Evolutionary conservation across 73 alveolate genomes (phyloP).

Genomic region (Stentor roeselii): DNA sequence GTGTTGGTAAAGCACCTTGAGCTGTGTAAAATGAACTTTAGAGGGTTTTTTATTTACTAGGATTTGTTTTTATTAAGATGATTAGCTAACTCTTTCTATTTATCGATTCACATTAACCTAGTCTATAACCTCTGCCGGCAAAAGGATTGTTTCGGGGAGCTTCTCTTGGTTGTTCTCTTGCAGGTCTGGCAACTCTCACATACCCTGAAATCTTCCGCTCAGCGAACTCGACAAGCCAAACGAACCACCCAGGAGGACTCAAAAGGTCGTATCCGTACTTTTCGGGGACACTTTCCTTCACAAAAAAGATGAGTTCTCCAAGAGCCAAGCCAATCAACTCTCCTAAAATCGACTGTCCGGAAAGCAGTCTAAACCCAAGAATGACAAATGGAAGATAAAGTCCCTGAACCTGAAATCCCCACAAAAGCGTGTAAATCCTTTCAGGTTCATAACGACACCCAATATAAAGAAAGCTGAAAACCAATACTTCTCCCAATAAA

Average conservation of each 20-base stretch:
- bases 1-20: too few species aligned
- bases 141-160: neutral
- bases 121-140: slow-evolving; percentile 4
- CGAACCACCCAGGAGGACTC: neutral
- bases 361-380: neutral
- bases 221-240: neutral
- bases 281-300: slow-evolving; percentile 9
- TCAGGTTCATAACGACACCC: slow-evolving; percentile 9
- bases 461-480: neutral
- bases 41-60: too few species aligned
- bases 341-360: neutral
- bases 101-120: too few species aligned
- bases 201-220: too few species aligned
- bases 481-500: neutral
- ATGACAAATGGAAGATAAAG: slow-evolving; percentile 12
- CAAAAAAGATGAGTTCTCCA: neutral
- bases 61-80: too few species aligned
- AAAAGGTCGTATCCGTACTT: neutral
- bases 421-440: neutral
- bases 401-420: slow-evolving; percentile 1
- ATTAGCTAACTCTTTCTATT: too few species aligned
- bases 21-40: too few species aligned
- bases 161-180: neutral
- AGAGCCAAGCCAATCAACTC: slow-evolving; percentile 19
- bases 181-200: too few species aligned